These are phyloP conservation scores for Choanephora cucurbitarum DNA, from an alignment of 371 early-diverging fungal species.

Conservation along the genomic window DNA sequence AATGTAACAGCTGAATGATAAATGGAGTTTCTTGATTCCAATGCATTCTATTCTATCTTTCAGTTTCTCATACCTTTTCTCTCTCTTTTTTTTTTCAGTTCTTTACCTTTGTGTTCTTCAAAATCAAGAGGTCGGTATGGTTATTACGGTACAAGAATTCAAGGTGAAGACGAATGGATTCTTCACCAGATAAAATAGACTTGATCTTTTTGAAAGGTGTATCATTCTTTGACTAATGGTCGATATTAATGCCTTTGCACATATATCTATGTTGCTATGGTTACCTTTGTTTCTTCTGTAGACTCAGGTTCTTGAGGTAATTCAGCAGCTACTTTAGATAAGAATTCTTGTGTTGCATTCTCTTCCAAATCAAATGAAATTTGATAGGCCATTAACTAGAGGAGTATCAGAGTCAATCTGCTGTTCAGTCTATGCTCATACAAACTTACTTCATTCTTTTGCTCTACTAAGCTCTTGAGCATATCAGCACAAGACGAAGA, in stretches of 20 bases:
- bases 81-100: not conserved
- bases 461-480: constrained; percentile 63
- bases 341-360: constrained; percentile 93
- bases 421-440: not conserved
- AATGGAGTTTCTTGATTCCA: constrained; percentile 91
- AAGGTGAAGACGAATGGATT: constrained; percentile 85
- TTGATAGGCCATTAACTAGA: constrained; percentile 87
- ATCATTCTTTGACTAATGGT: constrained; percentile 23
- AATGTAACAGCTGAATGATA: constrained; percentile 96
- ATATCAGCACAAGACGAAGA: constrained; percentile 71
- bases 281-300: constrained; percentile 53
- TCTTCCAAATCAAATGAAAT: constrained; percentile 97
- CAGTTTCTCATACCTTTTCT: not conserved
- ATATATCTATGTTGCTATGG: not conserved
- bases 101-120: constrained; percentile 87
- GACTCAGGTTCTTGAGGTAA: constrained; percentile 61
- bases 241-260: no score
- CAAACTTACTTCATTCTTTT: constrained; percentile 53
- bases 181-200: constrained; percentile 85
- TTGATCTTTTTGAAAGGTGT: constrained; percentile 58
- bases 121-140: constrained; percentile 89
- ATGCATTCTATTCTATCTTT: constrained; percentile 54
- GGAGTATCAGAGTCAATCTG: constrained; percentile 8
- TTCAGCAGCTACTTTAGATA: constrained; percentile 68
- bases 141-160: constrained; percentile 96